phyloP scores from a whole-genome alignment of 257 asterid species.

The Jacaranda mimosifolia region DNA sequence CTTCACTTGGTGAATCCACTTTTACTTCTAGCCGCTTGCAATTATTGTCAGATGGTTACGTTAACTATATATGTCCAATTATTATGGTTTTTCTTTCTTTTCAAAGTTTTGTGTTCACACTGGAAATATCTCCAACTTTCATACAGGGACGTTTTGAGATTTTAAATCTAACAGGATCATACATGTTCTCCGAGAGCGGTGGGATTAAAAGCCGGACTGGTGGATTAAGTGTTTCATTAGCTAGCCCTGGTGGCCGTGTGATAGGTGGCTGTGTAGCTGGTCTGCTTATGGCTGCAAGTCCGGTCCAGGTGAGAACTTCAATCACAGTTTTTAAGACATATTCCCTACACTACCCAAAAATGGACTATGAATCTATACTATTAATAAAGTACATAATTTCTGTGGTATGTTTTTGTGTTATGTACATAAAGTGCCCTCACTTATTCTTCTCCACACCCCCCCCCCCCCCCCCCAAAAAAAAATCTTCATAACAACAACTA shows the following conservation, averaged over 20 bases:
- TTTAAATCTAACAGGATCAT: slow-evolving; percentile 79
- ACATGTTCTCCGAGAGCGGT: slow-evolving; percentile 65
- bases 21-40: neutral
- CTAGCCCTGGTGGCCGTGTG: slow-evolving; percentile 93
- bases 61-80: neutral
- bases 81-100: too few relatives aligned
- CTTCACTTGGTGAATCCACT: neutral
- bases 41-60: neutral
- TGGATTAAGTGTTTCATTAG: slow-evolving; percentile 86
- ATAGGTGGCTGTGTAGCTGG: slow-evolving; percentile 97
- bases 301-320: slow-evolving; percentile 71
- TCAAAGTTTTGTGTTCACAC: neutral
- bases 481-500: too few relatives aligned
- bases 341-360: neutral
- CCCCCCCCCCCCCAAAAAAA: too few relatives aligned
- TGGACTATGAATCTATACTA: too few relatives aligned
- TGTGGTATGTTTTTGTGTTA: too few relatives aligned
- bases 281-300: slow-evolving; percentile 84
- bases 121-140: neutral
- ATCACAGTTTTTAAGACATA: neutral
- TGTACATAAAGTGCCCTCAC: too few relatives aligned
- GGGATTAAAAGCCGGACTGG: slow-evolving; percentile 77
- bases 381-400: too few relatives aligned
- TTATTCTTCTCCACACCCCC: too few relatives aligned
- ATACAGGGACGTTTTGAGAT: slow-evolving; percentile 98